phyloP scores from a whole-genome alignment of 768 basidiomycete species.

The Xerocomus brunneocitrinus region DNA sequence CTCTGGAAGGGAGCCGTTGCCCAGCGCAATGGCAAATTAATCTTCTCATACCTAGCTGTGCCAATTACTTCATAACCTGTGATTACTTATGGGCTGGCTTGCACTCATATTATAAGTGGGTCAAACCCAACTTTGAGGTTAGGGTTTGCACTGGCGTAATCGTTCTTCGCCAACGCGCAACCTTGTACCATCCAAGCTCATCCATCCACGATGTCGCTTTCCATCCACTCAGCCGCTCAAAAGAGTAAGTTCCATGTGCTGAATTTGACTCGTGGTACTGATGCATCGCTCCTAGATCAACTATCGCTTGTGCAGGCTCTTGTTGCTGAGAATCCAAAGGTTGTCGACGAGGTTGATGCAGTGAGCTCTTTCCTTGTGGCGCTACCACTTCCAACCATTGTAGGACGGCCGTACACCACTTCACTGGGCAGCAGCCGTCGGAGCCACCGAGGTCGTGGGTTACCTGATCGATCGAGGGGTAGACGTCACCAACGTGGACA shows the following conservation, averaged over 20 bases:
- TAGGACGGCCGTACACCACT: conserved; percentile 78
- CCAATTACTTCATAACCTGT: neutral
- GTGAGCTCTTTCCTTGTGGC: conserved; percentile 34
- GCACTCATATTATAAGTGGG: neutral
- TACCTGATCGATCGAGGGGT: conserved; percentile 69
- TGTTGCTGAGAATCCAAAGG: conserved; percentile 54
- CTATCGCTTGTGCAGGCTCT: conserved; percentile 64
- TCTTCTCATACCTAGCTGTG: conserved; percentile 8
- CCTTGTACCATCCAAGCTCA: neutral
- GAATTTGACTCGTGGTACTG: neutral
- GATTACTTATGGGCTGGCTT: no score
- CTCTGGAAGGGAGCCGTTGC: neutral
- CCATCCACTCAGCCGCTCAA: conserved; percentile 64
- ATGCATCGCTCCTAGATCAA: conserved; percentile 48
- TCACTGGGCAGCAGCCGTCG: conserved; percentile 83
- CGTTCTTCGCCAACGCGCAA: neutral
- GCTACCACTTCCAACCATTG: neutral
- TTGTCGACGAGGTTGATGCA: conserved; percentile 57
- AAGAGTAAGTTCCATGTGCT: conserved; percentile 42
- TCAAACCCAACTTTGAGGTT: conserved; percentile 22
- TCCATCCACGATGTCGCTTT: conserved; percentile 33
- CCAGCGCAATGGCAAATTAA: neutral
- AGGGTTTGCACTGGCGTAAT: conserved; percentile 12
- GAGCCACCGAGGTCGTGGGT: conserved; percentile 59
- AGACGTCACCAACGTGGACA: conserved; percentile 61